These are phyloP conservation scores for Penicillium corylophilum DNA, from an alignment of 2,329 filamentous ascomycete species.

Conservation along the genomic window DNA sequence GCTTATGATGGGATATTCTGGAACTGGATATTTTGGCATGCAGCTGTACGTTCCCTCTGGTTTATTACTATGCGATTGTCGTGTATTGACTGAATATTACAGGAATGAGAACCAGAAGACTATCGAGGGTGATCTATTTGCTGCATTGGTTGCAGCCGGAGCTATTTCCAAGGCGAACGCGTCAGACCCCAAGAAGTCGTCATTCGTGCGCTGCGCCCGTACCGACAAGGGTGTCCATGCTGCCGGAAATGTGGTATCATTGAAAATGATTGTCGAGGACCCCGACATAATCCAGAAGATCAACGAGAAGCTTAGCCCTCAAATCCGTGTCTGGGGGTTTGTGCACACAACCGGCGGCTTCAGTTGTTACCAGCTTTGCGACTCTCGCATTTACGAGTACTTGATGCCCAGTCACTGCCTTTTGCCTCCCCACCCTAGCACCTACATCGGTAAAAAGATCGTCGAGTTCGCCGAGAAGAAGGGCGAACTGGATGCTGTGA, in stretches of 20 bases:
- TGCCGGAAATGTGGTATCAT: slow-evolving; percentile 88
- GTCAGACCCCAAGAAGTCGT: slow-evolving; percentile 93
- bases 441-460: slow-evolving; percentile 80
- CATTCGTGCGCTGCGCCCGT: slow-evolving; percentile 86
- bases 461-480: slow-evolving; percentile 73
- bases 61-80: neutral
- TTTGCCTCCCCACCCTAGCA: slow-evolving; percentile 85
- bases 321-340: slow-evolving; percentile 95
- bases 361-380: slow-evolving; percentile 91
- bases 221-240: slow-evolving; percentile 98
- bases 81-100: neutral
- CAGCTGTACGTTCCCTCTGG: slow-evolving; percentile 60
- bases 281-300: slow-evolving; percentile 84
- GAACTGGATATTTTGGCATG: slow-evolving; percentile 96
- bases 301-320: slow-evolving; percentile 77
- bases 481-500: slow-evolving; percentile 67
- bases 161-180: slow-evolving; percentile 97
- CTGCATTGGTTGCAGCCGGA: slow-evolving; percentile 83
- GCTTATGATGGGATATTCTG: slow-evolving; percentile 91
- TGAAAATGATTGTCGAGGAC: slow-evolving; percentile 96
- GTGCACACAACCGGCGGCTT: slow-evolving; percentile 86
- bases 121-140: slow-evolving; percentile 93
- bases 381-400: slow-evolving; percentile 97
- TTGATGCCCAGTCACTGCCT: slow-evolving; percentile 91
- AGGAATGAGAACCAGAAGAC: slow-evolving; percentile 71